Conservation (phyloP, 2,329 filamentous ascomycete genomes). For the Lizonia empirigonia region DNA sequence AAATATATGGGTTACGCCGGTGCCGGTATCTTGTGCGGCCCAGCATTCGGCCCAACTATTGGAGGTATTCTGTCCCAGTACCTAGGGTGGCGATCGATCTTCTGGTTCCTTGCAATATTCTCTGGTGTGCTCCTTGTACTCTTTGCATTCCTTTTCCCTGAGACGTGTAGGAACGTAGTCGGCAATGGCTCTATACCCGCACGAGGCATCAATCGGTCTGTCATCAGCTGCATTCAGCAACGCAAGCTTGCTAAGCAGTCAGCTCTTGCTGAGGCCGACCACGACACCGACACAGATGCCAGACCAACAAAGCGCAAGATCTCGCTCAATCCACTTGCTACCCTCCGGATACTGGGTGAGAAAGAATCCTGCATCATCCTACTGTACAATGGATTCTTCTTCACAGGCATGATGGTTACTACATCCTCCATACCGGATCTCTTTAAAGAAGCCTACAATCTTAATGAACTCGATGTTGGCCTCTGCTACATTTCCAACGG, state of each 20-base stretch:
- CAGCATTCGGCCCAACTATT: conserved; percentile 45
- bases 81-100: conserved; percentile 49
- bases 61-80: conserved; percentile 38
- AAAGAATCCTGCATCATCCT: conserved; percentile 42
- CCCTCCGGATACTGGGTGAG: conserved; percentile 36
- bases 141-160: conserved; percentile 49
- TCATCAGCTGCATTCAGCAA: conserved; percentile 38
- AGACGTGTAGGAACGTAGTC: conserved; percentile 53
- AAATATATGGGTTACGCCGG: conserved; percentile 73
- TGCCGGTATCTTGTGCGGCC: conserved; percentile 52
- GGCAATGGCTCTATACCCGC: conserved; percentile 48
- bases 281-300: not conserved
- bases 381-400: conserved; percentile 42
- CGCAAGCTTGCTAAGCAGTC: conserved; percentile 26
- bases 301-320: conserved; percentile 24
- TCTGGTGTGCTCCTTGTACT: conserved; percentile 44
- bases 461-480: conserved; percentile 38
- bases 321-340: conserved; percentile 34
- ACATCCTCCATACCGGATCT: conserved; percentile 35
- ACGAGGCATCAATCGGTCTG: conserved; percentile 38
- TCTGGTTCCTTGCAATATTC: conserved; percentile 52
- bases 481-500: conserved; percentile 42
- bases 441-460: conserved; percentile 34
- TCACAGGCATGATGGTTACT: conserved; percentile 41
- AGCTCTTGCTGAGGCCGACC: not conserved